These are phyloP conservation scores for Spongospora subterranea DNA, from an alignment of 208 protist species.

Conservation along the genomic window DNA sequence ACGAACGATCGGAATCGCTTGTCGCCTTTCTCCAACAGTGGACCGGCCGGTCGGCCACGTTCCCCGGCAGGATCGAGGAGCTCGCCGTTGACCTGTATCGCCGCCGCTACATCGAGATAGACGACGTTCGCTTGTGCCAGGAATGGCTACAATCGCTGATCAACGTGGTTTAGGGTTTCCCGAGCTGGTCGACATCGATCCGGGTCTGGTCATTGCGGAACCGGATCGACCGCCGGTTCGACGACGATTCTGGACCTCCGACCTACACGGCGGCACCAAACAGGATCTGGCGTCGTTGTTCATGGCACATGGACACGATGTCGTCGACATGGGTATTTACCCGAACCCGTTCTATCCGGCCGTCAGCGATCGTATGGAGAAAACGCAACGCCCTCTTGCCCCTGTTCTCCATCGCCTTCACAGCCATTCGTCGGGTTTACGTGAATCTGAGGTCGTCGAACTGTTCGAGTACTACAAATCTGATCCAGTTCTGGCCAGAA, in stretches of 20 bases:
- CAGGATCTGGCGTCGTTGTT: background rate
- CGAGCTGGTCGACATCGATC: too few relatives aligned
- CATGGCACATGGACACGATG: background rate
- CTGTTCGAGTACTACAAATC: constrained; percentile 3
- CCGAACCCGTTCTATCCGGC: background rate
- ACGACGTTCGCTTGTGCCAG: background rate
- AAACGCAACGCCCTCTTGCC: background rate
- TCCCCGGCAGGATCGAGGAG: constrained; percentile 29
- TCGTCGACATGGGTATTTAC: background rate
- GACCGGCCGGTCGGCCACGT: background rate
- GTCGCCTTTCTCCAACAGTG: background rate
- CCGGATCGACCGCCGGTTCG: too few relatives aligned
- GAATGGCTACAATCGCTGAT: background rate
- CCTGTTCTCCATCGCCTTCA: background rate
- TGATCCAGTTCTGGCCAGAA: background rate
- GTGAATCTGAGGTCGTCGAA: constrained; percentile 2
- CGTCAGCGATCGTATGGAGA: background rate
- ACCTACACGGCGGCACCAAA: background rate
- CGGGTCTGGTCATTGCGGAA: too few relatives aligned
- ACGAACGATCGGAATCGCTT: constrained; percentile 45
- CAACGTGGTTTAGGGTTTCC: constrained; percentile 12
- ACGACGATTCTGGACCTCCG: constrained; percentile 11
- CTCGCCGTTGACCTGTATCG: constrained; percentile 33
- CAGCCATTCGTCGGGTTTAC: background rate
- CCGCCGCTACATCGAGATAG: background rate